Conservation (phyloP, 768 basidiomycete species). For the Hygrophorus russula region DNA sequence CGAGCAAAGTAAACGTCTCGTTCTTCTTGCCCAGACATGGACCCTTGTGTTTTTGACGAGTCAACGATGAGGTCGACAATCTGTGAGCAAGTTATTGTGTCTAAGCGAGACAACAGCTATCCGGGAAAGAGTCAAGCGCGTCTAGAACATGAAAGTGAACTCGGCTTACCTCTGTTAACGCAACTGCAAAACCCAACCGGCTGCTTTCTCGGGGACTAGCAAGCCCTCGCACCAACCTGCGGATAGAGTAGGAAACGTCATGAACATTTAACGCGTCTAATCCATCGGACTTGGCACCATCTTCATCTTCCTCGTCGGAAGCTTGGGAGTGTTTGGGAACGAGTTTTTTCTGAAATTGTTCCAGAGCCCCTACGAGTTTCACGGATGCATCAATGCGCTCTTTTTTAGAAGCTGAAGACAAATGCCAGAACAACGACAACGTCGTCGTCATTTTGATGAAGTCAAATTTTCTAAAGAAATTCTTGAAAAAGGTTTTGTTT, state of each 20-base stretch:
- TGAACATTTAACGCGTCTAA: slow-evolving; percentile 68
- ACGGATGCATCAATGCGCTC: slow-evolving; percentile 80
- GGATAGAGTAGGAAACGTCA: slow-evolving; percentile 89
- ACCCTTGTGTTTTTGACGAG: slow-evolving; percentile 57
- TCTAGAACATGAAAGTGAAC: slow-evolving; percentile 2
- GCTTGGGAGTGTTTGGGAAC: slow-evolving; percentile 21
- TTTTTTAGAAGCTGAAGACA: slow-evolving; percentile 72
- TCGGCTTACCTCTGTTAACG: slow-evolving; percentile 75
- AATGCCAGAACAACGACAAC: slow-evolving; percentile 87
- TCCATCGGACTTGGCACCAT: slow-evolving; percentile 28
- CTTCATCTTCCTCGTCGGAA: slow-evolving; percentile 36
- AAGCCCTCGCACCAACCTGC: slow-evolving; percentile 76
- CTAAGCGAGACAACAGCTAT: slow-evolving; percentile 69
- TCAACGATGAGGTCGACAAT: slow-evolving; percentile 68
- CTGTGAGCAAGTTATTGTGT: slow-evolving; percentile 68
- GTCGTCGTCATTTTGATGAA: slow-evolving; percentile 60
- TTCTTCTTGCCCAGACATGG: slow-evolving; percentile 85
- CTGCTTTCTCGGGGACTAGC: slow-evolving; percentile 91
- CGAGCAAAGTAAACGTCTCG: slow-evolving; percentile 88
- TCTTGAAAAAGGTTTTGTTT: background rate
- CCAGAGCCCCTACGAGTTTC: slow-evolving; percentile 69
- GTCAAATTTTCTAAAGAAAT: background rate
- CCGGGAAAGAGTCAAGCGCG: slow-evolving; percentile 6
- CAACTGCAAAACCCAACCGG: slow-evolving; percentile 90
- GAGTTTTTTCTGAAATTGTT: slow-evolving; percentile 73